Evolutionary conservation across 768 basidiomycete genomes (phyloP).

Genomic region (Mycena chlorophos): DNA sequence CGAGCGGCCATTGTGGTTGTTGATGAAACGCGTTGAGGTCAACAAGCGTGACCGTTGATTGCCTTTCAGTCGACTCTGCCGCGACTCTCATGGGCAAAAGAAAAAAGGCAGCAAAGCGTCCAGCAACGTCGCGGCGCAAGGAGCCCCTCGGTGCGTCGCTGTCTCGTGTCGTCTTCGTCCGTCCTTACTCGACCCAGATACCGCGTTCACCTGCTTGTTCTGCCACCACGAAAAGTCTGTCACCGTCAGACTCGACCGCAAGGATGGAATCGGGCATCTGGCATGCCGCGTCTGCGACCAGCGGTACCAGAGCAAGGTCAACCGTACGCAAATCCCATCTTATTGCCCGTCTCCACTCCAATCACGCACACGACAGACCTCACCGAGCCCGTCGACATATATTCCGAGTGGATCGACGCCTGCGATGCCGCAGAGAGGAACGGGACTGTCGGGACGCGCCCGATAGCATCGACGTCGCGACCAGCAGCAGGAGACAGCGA

Average conservation of each 20-base stretch:
- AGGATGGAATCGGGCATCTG: conserved; percentile 79
- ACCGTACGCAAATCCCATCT: conserved; percentile 51
- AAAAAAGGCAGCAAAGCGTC: conserved; percentile 86
- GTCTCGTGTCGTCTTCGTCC: background rate
- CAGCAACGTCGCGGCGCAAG: conserved; percentile 62
- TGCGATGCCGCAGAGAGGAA: conserved; percentile 79
- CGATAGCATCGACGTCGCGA: conserved; percentile 60
- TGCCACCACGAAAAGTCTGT: conserved; percentile 91
- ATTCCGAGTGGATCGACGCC: conserved; percentile 90
- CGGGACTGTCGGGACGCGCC: conserved; percentile 51
- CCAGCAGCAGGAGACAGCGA: conserved; percentile 51
- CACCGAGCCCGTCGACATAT: conserved; percentile 86
- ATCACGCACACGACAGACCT: conserved; percentile 52
- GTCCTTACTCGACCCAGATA: conserved; percentile 48
- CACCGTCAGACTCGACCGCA: conserved; percentile 80
- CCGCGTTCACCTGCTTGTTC: conserved; percentile 82
- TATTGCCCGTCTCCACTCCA: conserved; percentile 9
- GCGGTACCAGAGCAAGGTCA: conserved; percentile 83
- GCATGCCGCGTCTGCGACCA: conserved; percentile 86
- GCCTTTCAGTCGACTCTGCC: conserved; percentile 35
- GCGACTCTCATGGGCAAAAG: conserved; percentile 73
- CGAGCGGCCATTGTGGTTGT: conserved; percentile 60
- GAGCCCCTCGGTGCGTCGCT: conserved; percentile 60
- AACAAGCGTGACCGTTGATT: conserved; percentile 18
- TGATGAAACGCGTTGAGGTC: conserved; percentile 7